Conservation (phyloP, 805 yeast species). For the Pichia eremophila region DNA sequence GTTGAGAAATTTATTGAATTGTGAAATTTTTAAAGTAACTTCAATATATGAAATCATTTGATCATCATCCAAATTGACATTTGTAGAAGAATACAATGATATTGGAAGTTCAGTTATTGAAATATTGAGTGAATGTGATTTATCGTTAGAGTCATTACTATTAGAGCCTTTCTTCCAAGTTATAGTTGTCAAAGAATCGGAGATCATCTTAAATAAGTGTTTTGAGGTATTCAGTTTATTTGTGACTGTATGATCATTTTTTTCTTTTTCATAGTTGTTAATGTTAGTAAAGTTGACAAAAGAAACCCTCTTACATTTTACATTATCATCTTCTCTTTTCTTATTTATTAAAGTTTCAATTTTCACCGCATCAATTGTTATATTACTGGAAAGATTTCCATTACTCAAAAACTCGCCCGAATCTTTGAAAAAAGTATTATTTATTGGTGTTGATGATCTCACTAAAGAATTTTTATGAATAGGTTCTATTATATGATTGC, state of each 20-base stretch:
- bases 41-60: constrained; percentile 23
- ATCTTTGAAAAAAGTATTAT: not conserved
- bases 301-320: not conserved
- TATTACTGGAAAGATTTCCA: not conserved
- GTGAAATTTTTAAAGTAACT: constrained; percentile 15
- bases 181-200: not conserved
- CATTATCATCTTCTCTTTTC: not conserved
- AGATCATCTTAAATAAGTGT: not conserved
- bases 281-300: not conserved
- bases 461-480: not conserved
- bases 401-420: not conserved
- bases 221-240: not conserved
- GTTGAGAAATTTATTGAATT: constrained; percentile 6
- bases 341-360: not conserved
- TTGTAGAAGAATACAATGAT: constrained; percentile 7
- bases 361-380: not conserved
- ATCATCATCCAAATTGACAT: constrained; percentile 20
- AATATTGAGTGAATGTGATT: not conserved
- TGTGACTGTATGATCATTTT: not conserved
- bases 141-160: not conserved
- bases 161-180: not conserved
- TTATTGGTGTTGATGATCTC: not conserved
- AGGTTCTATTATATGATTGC: not conserved
- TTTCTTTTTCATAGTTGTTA: not conserved
- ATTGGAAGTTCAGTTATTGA: constrained; percentile 2